Evolutionary conservation across 2,329 filamentous ascomycete genomes (phyloP), one percentile per base, ranked within the genome.

Genomic region (Chalaropsis ovoidea): DNA sequence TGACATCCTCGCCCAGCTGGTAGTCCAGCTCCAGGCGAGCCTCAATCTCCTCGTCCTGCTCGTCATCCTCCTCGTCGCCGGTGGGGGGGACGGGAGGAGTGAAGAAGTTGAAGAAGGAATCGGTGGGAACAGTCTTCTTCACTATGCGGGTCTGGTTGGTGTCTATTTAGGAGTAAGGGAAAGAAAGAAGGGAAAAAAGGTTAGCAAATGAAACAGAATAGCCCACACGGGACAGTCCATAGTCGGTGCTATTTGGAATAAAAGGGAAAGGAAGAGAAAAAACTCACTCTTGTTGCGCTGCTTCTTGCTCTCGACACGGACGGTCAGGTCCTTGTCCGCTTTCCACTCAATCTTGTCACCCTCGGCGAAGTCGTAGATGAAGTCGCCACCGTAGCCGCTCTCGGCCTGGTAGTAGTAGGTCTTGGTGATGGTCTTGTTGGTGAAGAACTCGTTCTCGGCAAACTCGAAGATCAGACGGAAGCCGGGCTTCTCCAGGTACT

Each of bases 81-180:
- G 80, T 81, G 35, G 90, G 94, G 68, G 90, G 87, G 78, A 90
- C 90, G 60, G 94, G 95, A 31, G 94, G 94, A 65, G 91, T 91
- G 81, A 99, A 99, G 85, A 96, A 96, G 83, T 96, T 96, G 85
- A 91, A 91, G 83, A 99, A 99, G 1, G 94, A 97, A 76, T 96
- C 94, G 67, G 93, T 97, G 45, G 94, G 94, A 60, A 99, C 94
- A 1, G 93, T 96, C 82, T 96, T 96, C 86, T 97, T 97, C 71
- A 99, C 92, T 71, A 99, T 90, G 70, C 94, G 90, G 68, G 94
- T 99, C 77, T 99, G 94, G 82, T 99, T 99, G 71, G 94, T 99
- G 81, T 94, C 94, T 97, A 72, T n/a, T n/a, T n/a, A n/a, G n/a
- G n/a, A n/a, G n/a, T n/a, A n/a, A n/a, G n/a, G n/a, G 61, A 52